Evolutionary conservation across 805 yeast species (phyloP).

Genomic region (Candida rishiriensis): DNA sequence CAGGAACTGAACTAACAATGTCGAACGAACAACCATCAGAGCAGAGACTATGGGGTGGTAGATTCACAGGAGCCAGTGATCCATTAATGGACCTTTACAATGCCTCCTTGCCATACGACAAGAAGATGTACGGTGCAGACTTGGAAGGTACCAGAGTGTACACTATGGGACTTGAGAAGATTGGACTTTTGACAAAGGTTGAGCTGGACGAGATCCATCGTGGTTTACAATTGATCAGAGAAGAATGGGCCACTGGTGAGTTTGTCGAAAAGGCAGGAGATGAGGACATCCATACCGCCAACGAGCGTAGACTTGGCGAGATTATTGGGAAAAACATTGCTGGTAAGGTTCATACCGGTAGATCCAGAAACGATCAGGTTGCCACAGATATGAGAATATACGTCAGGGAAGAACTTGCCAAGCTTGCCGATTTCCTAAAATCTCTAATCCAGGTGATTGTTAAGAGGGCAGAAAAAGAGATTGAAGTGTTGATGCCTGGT

Average conservation of each 20-base stretch:
- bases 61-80: slow-evolving; percentile 95
- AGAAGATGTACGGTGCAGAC: slow-evolving; percentile 92
- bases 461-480: slow-evolving; percentile 77
- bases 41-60: slow-evolving; percentile 93
- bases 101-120: slow-evolving; percentile 94
- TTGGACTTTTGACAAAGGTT: slow-evolving; percentile 65
- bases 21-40: slow-evolving; percentile 47
- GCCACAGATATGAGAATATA: slow-evolving; percentile 98
- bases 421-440: slow-evolving; percentile 51
- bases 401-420: slow-evolving; percentile 74
- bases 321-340: slow-evolving; percentile 89
- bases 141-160: slow-evolving; percentile 91
- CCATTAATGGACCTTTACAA: slow-evolving; percentile 97
- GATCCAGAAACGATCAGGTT: slow-evolving; percentile 97
- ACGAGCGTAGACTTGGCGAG: slow-evolving; percentile 96
- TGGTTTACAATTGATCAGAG: slow-evolving; percentile 67
- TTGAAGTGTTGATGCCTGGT: slow-evolving; percentile 96
- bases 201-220: slow-evolving; percentile 80
- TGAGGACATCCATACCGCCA: slow-evolving; percentile 98
- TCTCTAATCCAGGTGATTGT: slow-evolving; percentile 64
- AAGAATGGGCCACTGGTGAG: slow-evolving; percentile 72
- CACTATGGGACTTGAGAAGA: slow-evolving; percentile 77
- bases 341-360: slow-evolving; percentile 99
- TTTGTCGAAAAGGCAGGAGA: slow-evolving; percentile 84
- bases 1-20: slow-evolving; percentile 19